A percentile compares a stretch with the other conserved stretches of the same genome.
These are phyloP conservation scores for Nadsonia commutata DNA, from an alignment of 1,139 yeast genomes.

Conservation along the genomic window DNA sequence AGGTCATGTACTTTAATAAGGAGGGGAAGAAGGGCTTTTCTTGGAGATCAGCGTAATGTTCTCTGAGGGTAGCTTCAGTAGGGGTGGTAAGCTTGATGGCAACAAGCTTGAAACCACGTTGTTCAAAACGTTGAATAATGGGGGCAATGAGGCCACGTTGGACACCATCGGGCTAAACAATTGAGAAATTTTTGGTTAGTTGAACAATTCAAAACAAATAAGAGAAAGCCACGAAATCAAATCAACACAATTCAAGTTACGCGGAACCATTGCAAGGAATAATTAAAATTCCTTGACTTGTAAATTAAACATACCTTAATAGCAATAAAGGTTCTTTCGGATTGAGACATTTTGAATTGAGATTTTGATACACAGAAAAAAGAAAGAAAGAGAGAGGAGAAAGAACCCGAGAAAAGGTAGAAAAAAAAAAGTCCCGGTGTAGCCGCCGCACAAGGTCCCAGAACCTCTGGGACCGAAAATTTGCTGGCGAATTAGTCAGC, in stretches of 20 bases:
- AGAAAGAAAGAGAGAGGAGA: not conserved
- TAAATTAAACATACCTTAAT: constrained; percentile 5
- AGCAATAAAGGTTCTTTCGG: constrained; percentile 7
- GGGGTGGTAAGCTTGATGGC: constrained; percentile 88
- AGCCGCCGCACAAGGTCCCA: too few species aligned
- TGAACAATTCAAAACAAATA: constrained; percentile 1
- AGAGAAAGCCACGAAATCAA: constrained; percentile 2
- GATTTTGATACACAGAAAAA: constrained; percentile 3
- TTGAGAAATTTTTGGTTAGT: too few species aligned
- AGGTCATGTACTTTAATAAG: constrained; percentile 86
- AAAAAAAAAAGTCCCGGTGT: too few species aligned
- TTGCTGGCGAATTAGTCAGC: too few species aligned
- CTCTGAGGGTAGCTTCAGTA: constrained; percentile 72
- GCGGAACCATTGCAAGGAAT: constrained; percentile 12
- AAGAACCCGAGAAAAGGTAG: not conserved
- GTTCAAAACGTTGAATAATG: constrained; percentile 87
- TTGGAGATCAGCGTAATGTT: constrained; percentile 93
- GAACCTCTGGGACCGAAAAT: too few species aligned
- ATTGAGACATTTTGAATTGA: constrained; percentile 4
- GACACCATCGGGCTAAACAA: constrained; percentile 83
- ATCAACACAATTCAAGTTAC: too few species aligned
- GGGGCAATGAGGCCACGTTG: constrained; percentile 93
- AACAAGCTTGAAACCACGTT: constrained; percentile 94
- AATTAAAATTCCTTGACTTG: too few species aligned
- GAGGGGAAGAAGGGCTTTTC: constrained; percentile 94